A percentile compares a stretch with the other conserved stretches of the same genome.
Conservation (phyloP, 2,329 filamentous ascomycete genomes). For the Hypoxylon sp. region DNA sequence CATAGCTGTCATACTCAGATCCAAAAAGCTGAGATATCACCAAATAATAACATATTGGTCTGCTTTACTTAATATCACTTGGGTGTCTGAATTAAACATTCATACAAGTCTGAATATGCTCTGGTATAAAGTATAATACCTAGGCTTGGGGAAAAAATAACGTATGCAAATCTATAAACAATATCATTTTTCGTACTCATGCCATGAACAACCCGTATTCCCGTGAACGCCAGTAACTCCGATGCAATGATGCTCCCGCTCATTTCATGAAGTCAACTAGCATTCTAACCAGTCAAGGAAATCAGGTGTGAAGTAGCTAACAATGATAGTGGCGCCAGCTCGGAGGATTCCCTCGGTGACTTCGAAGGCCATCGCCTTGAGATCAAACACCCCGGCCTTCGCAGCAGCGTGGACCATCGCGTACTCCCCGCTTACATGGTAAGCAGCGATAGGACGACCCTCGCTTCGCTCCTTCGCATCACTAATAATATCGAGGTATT, state of each 20-base stretch:
- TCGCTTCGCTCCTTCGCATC: slow-evolving; percentile 95
- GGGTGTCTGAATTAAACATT: neutral
- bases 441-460: slow-evolving; percentile 93
- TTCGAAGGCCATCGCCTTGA: slow-evolving; percentile 96
- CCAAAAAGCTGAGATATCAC: neutral
- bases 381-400: slow-evolving; percentile 95
- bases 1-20: neutral
- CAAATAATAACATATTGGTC: neutral
- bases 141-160: slow-evolving; percentile 2
- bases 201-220: slow-evolving; percentile 16
- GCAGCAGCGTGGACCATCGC: slow-evolving; percentile 98
- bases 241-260: slow-evolving; percentile 10
- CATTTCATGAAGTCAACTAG: slow-evolving; percentile 52
- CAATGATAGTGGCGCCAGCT: slow-evolving; percentile 91
- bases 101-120: slow-evolving; percentile 10
- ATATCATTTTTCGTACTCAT: slow-evolving; percentile 28
- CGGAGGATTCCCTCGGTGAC: slow-evolving; percentile 92
- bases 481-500: slow-evolving; percentile 97
- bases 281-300: slow-evolving; percentile 77
- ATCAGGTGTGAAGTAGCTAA: slow-evolving; percentile 94
- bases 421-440: slow-evolving; percentile 97
- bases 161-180: slow-evolving; percentile 34
- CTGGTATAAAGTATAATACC: slow-evolving; percentile 16
- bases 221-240: slow-evolving; percentile 33
- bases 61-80: neutral